Evolutionary conservation across 305 asterid species (phyloP).

Genomic region (Rubia peregrina): DNA sequence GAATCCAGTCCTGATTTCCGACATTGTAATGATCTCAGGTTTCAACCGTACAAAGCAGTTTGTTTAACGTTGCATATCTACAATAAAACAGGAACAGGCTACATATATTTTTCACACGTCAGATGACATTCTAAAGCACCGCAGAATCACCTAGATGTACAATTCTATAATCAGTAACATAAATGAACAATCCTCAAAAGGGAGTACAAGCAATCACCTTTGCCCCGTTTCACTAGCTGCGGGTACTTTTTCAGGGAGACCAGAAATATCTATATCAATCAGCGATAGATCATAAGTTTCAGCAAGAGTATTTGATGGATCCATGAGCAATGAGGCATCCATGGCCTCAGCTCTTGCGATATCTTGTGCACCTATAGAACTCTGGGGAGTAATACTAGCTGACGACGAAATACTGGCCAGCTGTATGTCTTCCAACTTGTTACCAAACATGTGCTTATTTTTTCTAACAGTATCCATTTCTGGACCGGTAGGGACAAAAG

Average conservation of each 20-base stretch:
- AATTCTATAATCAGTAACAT: constrained; percentile 17
- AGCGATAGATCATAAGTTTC: constrained; percentile 53
- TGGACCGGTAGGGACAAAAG: constrained; percentile 90
- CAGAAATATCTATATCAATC: constrained; percentile 65
- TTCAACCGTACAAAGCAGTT: neutral
- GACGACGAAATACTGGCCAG: constrained; percentile 50
- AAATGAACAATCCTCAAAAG: neutral
- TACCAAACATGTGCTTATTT: constrained; percentile 57
- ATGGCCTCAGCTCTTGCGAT: constrained; percentile 38
- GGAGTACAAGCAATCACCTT: constrained; percentile 29
- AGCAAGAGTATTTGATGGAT: constrained; percentile 36
- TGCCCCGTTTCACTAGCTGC: constrained; percentile 37
- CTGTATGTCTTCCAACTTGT: constrained; percentile 64
- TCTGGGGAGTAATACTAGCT: constrained; percentile 33
- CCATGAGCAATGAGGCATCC: constrained; percentile 34
- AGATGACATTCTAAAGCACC: constrained; percentile 2
- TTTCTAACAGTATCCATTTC: constrained; percentile 90
- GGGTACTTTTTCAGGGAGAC: constrained; percentile 46
- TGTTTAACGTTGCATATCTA: constrained; percentile 16
- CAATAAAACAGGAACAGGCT: constrained; percentile 9
- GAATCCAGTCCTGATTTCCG: constrained; percentile 5
- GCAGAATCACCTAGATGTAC: constrained; percentile 23
- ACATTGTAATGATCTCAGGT: constrained; percentile 6
- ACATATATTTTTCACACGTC: constrained; percentile 6
- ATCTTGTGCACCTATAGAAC: constrained; percentile 23